Conservation (phyloP, 805 yeast genomes). For the Candida nanaspora region DNA sequence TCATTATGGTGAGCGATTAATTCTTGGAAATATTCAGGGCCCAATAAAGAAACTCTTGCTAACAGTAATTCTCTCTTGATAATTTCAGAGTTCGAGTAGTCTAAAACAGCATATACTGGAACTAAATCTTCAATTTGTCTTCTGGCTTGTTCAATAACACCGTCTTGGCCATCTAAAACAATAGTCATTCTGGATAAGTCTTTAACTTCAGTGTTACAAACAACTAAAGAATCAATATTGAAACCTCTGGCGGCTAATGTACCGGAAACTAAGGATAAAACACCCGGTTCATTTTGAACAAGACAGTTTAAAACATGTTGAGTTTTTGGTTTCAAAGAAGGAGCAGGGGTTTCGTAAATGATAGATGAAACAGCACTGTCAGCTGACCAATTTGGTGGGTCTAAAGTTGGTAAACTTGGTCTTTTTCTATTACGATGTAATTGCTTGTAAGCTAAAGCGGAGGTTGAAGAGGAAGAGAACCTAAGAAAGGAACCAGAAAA, state of each 20-base stretch:
- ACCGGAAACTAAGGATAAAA: constrained; percentile 85
- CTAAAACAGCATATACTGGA: constrained; percentile 96
- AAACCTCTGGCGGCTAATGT: constrained; percentile 97
- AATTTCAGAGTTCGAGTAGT: constrained; percentile 84
- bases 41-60: constrained; percentile 87
- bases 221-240: constrained; percentile 95
- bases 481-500: constrained; percentile 10
- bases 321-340: constrained; percentile 54
- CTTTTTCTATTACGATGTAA: constrained; percentile 78
- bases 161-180: constrained; percentile 89
- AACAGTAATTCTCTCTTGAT: constrained; percentile 85
- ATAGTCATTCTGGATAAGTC: constrained; percentile 97
- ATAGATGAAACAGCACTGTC: constrained; percentile 94
- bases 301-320: constrained; percentile 93
- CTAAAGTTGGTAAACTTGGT: constrained; percentile 90
- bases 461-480: constrained; percentile 58
- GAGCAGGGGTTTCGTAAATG: constrained; percentile 80
- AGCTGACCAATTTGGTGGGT: constrained; percentile 94
- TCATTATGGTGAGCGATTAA: constrained; percentile 77
- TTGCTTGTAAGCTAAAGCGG: constrained; percentile 92
- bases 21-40: constrained; percentile 98
- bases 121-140: constrained; percentile 97
- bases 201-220: constrained; percentile 91
- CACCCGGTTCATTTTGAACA: constrained; percentile 99
- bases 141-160: constrained; percentile 95